These are phyloP conservation scores for Rhodofomes roseus DNA, from an alignment of 1,284 basidiomycete genomes.

Conservation along the genomic window DNA sequence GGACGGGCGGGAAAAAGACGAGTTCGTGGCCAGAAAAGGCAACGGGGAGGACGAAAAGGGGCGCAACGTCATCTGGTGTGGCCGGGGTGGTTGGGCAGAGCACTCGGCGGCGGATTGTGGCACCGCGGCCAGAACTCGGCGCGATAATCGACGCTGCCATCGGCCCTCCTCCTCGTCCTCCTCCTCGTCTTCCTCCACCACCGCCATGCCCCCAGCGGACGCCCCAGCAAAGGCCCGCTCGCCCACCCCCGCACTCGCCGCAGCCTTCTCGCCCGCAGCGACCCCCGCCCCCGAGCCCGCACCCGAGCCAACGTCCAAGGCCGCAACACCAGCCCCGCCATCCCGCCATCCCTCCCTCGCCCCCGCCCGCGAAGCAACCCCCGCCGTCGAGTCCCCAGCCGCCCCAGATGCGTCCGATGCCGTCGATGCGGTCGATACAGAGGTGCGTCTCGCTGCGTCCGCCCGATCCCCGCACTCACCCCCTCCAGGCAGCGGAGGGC, in stretches of 20 bases:
- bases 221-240: conserved; percentile 18
- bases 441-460: conserved; percentile 10
- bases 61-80: too few relatives aligned
- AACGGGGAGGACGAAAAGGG: too few relatives aligned
- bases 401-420: conserved; percentile 6
- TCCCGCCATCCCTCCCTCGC: conserved; percentile 2
- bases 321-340: conserved; percentile 1
- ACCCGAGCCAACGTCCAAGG: not conserved
- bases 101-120: not conserved
- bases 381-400: not conserved
- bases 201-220: conserved; percentile 11
- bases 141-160: conserved; percentile 3
- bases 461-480: not conserved
- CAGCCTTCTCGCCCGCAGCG: conserved; percentile 1
- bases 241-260: conserved; percentile 12
- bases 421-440: conserved; percentile 6
- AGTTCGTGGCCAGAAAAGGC: not conserved
- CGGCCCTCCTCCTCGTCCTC: not conserved
- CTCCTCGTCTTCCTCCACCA: not conserved
- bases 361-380: conserved; percentile 3
- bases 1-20: not conserved
- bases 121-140: conserved; percentile 1
- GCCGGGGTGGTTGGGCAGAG: too few relatives aligned
- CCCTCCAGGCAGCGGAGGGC: conserved; percentile 10
- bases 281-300: conserved; percentile 3